phyloP scores from a whole-genome alignment of 2,329 filamentous ascomycete genomes.

The Coniochaeta sp. region DNA sequence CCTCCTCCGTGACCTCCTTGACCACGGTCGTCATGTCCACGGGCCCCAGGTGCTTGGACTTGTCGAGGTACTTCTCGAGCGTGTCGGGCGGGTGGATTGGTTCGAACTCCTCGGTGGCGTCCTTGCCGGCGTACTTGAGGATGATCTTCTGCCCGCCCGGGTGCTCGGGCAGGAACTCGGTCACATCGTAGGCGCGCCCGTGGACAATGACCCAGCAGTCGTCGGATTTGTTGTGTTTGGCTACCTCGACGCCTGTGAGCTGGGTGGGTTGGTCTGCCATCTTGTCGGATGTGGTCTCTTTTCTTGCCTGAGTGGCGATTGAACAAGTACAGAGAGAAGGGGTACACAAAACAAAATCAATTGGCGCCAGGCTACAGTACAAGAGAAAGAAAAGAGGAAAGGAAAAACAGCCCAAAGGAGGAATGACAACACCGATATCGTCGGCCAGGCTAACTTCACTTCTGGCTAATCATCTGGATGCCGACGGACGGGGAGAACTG shows the following conservation, averaged over 20 bases:
- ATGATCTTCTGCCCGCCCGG: slow-evolving; percentile 90
- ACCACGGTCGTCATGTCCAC: slow-evolving; percentile 81
- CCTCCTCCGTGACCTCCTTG: slow-evolving; percentile 57
- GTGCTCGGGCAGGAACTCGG: slow-evolving; percentile 86
- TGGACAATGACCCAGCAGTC: slow-evolving; percentile 92
- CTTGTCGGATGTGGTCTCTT: background rate
- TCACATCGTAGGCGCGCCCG: slow-evolving; percentile 82
- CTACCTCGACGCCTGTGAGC: slow-evolving; percentile 45
- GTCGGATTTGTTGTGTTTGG: slow-evolving; percentile 70
- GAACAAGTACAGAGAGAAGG: too few relatives aligned
- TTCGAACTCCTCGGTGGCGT: slow-evolving; percentile 87
- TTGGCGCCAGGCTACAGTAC: too few relatives aligned
- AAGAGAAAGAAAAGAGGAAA: background rate
- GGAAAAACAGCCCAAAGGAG: background rate
- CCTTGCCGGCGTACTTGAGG: slow-evolving; percentile 91
- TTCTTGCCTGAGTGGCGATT: too few relatives aligned
- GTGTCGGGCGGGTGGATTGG: slow-evolving; percentile 86
- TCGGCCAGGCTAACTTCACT: background rate
- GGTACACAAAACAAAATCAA: background rate
- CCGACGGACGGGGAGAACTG: background rate
- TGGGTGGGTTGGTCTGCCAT: slow-evolving; percentile 24
- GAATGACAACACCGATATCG: background rate
- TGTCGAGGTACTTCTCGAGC: slow-evolving; percentile 74
- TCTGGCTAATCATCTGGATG: too few relatives aligned
- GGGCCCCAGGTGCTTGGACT: slow-evolving; percentile 79